Base-by-base conservation (phyloP, 139 green algal genomes). In the Bryopsis sp. region DNA sequence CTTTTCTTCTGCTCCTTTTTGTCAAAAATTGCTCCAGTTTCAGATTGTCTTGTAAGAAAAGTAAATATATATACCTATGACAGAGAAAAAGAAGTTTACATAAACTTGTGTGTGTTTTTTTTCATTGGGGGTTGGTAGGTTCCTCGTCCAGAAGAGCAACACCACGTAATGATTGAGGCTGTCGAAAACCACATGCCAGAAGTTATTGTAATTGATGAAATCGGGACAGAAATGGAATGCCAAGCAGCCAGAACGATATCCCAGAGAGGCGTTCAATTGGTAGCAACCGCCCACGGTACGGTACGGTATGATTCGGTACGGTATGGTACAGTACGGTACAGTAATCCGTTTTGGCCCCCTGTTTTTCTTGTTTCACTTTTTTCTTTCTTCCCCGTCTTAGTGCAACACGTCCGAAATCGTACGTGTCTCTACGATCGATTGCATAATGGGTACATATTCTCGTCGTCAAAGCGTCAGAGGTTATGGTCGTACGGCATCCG, bases 161-260 rank as follows among this genome's bases (percentile, higher is more conserved):
- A 88, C 65, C 63, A 65, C 5, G 50, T 84, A 24, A 89, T 92
- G 87, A 89, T 98, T n/a, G 94, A 98, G 83, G 92, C 92, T 22
- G 90, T 98, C 64, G 89, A 98, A 77, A 97, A 97, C 76, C 92
- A 97, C 82, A 97, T 93, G 88, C 90, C 90, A 8, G 78, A 97
- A 63, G 83, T 92, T 8, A 86, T 98, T 2, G 32, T 65, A 6
- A 70, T 58, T 66, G 11, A 26, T 38, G 46, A n/a, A 11, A 39
- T 61, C 48, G 63, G 63, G 4, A 70, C 63, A 4, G 33, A 85
- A 64, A 67, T 76, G 22, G 89, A 95, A 77, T 76, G 77, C 2
- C 5, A 77, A 36, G 89, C 89, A 7, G 80, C 80, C 15, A 47
- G 77, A 36, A 95, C 89, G 39, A 99, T 99, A 48, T 90, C 94